Base-by-base conservation (phyloP, 148 eudicot genomes). In the Vaccinium myrtillus region DNA sequence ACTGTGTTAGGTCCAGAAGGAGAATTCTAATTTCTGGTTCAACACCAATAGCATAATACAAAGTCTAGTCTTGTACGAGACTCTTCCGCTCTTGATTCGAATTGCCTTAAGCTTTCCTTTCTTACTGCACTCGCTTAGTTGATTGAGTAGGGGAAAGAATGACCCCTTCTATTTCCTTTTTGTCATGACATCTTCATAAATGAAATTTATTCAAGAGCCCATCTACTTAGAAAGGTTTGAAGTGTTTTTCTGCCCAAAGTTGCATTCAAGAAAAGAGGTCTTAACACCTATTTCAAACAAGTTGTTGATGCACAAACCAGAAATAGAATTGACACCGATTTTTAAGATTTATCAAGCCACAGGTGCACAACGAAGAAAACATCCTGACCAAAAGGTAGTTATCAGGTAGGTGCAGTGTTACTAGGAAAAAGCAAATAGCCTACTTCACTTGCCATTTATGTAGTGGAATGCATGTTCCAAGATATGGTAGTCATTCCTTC, bases 241-340 rank as follows among this genome's bases (percentile, higher is more conserved):
- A 48, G 50, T 76, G 19, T 59, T 77, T 25, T 53, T 82, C 85
- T 36, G 85, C 12, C 48, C 54, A n/a, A 58, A 53, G 6, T 75
- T 58, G 23, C 51, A 46, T 78, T 27, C 4, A 77, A 77, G 7
- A 39, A 6, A 16, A 8, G 12, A 43, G 21, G 6, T 8, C 48
- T 43, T 19, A 43, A 27, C 51, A 43, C 77, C 48, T 23, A 67
- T 23, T 67, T 9, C 23, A 67, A 21, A 15, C 39, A 27, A 71
- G 32, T 71, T 71, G 46, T 71, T 15, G 19, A 71, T 71, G 75
- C 53, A 15, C 50, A 75, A 1, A 32, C 79, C 58, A 49, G 16
- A 48, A 9, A 48, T 7, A 21, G 15, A 77, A 50, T 21, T 21
- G 32, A 23, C 27, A 23, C 23, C 0, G 71, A n/a, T 65, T 23